Conservation (phyloP, 2,329 filamentous ascomycete genomes). For the Trichoderma koningii region DNA sequence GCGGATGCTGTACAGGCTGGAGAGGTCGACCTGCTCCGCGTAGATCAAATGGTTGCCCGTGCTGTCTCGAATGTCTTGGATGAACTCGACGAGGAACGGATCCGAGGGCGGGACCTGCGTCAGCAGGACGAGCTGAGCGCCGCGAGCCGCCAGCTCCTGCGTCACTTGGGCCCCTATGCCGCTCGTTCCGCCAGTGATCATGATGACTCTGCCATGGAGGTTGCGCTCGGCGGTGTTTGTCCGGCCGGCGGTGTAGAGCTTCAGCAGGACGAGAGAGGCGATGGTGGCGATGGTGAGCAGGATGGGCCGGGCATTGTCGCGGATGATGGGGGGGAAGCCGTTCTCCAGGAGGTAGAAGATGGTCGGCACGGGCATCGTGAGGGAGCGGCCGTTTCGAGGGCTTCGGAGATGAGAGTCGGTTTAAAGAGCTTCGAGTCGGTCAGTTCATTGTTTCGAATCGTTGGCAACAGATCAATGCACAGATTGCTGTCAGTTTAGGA, state of each 20-base stretch:
- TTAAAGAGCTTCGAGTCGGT: not conserved
- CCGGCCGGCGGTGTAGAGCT: slow-evolving; percentile 76
- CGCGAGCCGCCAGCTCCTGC: slow-evolving; percentile 72
- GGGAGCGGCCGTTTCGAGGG: not conserved
- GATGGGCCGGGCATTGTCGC: slow-evolving; percentile 47
- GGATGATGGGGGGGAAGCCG: slow-evolving; percentile 54
- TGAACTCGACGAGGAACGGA: slow-evolving; percentile 87
- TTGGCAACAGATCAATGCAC: not conserved
- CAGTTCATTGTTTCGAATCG: slow-evolving; percentile 16
- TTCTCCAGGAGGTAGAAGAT: slow-evolving; percentile 49
- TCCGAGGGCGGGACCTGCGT: slow-evolving; percentile 80
- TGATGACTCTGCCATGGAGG: slow-evolving; percentile 91
- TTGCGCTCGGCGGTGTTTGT: slow-evolving; percentile 73
- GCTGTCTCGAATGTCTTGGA: slow-evolving; percentile 77
- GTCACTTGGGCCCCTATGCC: slow-evolving; percentile 83
- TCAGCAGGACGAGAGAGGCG: slow-evolving; percentile 53
- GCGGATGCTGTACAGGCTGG: slow-evolving; percentile 85
- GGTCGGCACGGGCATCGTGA: slow-evolving; percentile 56
- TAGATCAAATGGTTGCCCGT: slow-evolving; percentile 88
- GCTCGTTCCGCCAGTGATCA: slow-evolving; percentile 93
- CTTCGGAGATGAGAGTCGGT: not conserved
- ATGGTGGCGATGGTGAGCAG: slow-evolving; percentile 43
- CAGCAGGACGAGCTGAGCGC: slow-evolving; percentile 88
- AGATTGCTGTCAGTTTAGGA: not conserved
- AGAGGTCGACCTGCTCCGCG: slow-evolving; percentile 89